phyloP scores from a whole-genome alignment of 345 rosid genomes.

The Tarenaya hassleriana region DNA sequence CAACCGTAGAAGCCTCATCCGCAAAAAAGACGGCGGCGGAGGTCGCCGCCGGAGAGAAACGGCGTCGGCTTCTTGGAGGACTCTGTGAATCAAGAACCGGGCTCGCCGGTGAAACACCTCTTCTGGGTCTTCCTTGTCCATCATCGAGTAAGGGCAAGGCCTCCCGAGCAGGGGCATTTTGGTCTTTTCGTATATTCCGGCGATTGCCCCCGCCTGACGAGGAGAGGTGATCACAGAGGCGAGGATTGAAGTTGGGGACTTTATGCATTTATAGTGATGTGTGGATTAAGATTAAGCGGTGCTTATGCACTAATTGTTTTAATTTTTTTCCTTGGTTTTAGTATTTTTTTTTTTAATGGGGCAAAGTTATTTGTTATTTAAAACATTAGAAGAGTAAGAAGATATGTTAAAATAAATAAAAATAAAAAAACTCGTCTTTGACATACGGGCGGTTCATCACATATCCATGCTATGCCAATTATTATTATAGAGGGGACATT shows the following conservation, averaged over 20 bases:
- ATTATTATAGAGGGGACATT: too few species aligned
- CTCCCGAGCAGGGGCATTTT: conserved; percentile 37
- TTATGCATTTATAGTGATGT: conserved; percentile 35
- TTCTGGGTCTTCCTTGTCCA: conserved; percentile 67
- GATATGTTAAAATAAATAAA: neutral
- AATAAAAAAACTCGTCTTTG: too few species aligned
- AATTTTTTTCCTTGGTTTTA: conserved; percentile 21
- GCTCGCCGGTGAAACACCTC: conserved; percentile 53
- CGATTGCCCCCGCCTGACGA: neutral
- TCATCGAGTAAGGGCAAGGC: conserved; percentile 42
- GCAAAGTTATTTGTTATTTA: neutral
- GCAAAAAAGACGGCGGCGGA: conserved; percentile 33
- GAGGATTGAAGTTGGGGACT: conserved; percentile 7
- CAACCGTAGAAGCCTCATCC: conserved; percentile 43
- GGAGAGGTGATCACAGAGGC: conserved; percentile 7
- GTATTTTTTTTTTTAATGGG: neutral
- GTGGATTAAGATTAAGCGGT: conserved; percentile 30
- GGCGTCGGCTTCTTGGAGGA: conserved; percentile 37
- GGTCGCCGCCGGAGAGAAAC: conserved; percentile 21
- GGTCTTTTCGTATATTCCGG: conserved; percentile 1
- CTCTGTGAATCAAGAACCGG: conserved; percentile 81
- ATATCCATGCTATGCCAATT: too few species aligned
- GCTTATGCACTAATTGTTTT: conserved; percentile 42
- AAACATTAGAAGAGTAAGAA: too few species aligned
- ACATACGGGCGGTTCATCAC: too few species aligned